Base-by-base conservation (phyloP, 2,329 filamentous ascomycete genomes). In the Pseudogymnoascus sp. region DNA sequence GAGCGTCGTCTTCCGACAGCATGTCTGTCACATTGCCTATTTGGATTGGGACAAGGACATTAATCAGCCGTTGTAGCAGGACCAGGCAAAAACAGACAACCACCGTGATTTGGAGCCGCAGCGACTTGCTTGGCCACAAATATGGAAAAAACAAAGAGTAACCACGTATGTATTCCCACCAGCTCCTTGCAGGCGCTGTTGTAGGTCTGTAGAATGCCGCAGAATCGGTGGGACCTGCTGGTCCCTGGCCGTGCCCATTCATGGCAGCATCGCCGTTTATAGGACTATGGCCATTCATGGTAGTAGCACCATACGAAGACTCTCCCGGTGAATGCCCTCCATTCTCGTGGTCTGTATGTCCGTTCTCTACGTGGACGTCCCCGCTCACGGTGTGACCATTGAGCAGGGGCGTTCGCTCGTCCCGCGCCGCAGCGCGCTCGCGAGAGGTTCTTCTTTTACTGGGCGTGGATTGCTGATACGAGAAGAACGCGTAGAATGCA, bases 81-180 rank as follows among this genome's bases (percentile, higher is more conserved):
- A 97, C 85, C 57, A 99, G 81, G 36, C 84, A 60, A 70, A 97
- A 92, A 75, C 94, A 97, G 57, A 92, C 69, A 17, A 95, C 73
- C 17, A 97, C 91, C 61, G 92, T 82, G 24, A 91, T 66, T 76
- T 97, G 88, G 61, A 99, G 79, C 4, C 71, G 44, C 37, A 80
- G 76, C 59, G 90, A 86, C 70, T 93, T 93, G 69, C 86, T 88
- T 0, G 94, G 94, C 94, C 94, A 99, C 63, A 97, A 84, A 71
- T 97, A 99, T 0, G 92, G 93, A 72, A 97, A 95, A 75, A 99
- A 96, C 59, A 97, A 80, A 10, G 88, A 89, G 74, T 97, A 99
- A 50, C 93, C 92, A 65, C 88, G 86, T 64, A 97, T 78, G 73
- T 99, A 99, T 71, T 97, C 92, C 85, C 89, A 96, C 94, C 94